These are phyloP conservation scores for Entomortierella lignicola DNA, from an alignment of 192 early-diverging fungal genomes.

Conservation along the genomic window DNA sequence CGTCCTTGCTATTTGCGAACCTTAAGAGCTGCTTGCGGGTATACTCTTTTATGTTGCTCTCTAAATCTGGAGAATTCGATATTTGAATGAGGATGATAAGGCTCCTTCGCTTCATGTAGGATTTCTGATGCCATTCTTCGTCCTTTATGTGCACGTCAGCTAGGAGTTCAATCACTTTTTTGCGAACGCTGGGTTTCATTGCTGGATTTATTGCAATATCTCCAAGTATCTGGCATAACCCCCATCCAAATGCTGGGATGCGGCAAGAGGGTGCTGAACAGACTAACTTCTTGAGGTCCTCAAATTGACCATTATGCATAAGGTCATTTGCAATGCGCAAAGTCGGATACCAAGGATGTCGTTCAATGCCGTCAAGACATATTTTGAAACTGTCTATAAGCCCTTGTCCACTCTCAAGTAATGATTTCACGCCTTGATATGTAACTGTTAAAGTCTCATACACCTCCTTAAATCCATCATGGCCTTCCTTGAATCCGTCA, in stretches of 20 bases:
- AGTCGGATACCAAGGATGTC: slow-evolving; percentile 16
- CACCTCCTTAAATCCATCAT: background rate
- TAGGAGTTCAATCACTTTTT: slow-evolving; percentile 2
- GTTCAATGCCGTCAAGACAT: background rate
- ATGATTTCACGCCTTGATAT: no score
- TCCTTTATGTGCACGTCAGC: background rate
- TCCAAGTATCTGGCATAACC: slow-evolving; percentile 7
- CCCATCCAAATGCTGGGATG: background rate
- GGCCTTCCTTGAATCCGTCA: background rate
- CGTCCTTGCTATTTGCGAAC: no score
- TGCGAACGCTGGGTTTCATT: slow-evolving; percentile 1
- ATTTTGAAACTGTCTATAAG: background rate
- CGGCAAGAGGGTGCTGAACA: background rate
- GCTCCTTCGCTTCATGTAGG: no score
- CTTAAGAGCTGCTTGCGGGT: no score
- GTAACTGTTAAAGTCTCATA: no score
- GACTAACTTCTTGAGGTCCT: background rate
- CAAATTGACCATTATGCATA: slow-evolving; percentile 12
- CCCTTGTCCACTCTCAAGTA: slow-evolving; percentile 7
- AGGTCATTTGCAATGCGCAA: background rate
- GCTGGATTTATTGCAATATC: slow-evolving; percentile 9
- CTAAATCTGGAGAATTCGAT: no score
- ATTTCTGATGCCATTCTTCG: no score
- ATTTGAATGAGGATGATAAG: no score
- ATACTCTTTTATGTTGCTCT: no score